Conservation (phyloP, 768 basidiomycete genomes). For the Kwoniella sp. region DNA sequence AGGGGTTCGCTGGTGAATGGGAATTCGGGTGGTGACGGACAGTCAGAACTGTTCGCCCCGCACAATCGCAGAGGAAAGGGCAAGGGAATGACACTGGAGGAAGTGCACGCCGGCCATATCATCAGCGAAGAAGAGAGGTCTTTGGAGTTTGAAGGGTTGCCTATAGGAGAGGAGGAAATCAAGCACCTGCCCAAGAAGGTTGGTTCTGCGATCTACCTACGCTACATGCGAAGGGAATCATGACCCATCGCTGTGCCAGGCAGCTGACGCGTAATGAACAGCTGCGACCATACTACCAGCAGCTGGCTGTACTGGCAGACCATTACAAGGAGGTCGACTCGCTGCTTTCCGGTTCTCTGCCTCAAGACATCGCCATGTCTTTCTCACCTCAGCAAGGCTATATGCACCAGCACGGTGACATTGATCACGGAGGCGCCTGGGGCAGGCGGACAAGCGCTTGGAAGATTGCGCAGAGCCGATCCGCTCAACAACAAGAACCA, state of each 20-base stretch:
- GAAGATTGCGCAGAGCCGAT: constrained; percentile 6
- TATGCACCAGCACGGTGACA: constrained; percentile 1
- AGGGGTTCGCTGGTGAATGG: too few species aligned
- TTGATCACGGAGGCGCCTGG: neutral
- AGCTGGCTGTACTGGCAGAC: constrained; percentile 33
- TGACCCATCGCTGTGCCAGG: too few species aligned
- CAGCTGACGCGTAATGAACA: too few species aligned
- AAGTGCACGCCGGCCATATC: constrained; percentile 28
- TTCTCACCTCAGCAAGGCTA: constrained; percentile 17
- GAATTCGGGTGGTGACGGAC: too few species aligned
- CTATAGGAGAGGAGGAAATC: constrained; percentile 35
- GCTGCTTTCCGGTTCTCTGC: constrained; percentile 41
- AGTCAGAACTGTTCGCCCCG: too few species aligned
- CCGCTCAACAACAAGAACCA: neutral
- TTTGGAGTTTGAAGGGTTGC: constrained; percentile 30
- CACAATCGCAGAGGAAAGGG: neutral
- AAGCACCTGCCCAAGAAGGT: constrained; percentile 42
- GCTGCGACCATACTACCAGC: constrained; percentile 42
- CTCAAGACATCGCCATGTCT: constrained; percentile 38
- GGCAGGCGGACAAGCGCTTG: constrained; percentile 7
- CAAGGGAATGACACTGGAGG: constrained; percentile 31
- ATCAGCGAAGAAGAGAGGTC: constrained; percentile 20
- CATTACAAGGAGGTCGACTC: constrained; percentile 46
- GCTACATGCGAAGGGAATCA: neutral
- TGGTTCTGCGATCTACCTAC: constrained; percentile 1